These are phyloP conservation scores for Barnettozyma sp. DNA, from an alignment of 805 yeast species.

Conservation along the genomic window DNA sequence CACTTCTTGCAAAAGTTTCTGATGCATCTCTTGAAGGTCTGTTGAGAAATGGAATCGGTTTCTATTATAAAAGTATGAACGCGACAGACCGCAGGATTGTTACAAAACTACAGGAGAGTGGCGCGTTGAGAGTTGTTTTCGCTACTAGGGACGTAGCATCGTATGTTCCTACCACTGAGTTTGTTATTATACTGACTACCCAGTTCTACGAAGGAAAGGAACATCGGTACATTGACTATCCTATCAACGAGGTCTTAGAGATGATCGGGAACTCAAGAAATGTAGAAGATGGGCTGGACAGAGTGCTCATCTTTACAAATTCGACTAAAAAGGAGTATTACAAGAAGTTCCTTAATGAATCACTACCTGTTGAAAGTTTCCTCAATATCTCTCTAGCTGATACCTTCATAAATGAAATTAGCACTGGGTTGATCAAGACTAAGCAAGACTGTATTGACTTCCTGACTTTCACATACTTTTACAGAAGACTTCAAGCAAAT, in stretches of 20 bases:
- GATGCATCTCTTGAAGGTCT: conserved; percentile 42
- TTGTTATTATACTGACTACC: conserved; percentile 65
- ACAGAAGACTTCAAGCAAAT: conserved; percentile 70
- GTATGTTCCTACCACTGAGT: conserved; percentile 43
- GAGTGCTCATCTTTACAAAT: conserved; percentile 52
- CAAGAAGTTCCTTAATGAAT: conserved; percentile 60
- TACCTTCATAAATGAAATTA: conserved; percentile 65
- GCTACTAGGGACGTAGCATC: conserved; percentile 52
- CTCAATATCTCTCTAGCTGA: conserved; percentile 56
- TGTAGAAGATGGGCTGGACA: conserved; percentile 28
- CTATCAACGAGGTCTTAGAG: conserved; percentile 55
- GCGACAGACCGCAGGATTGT: conserved; percentile 47
- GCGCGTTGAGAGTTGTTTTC: conserved; percentile 48
- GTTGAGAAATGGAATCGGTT: conserved; percentile 57
- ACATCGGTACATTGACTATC: conserved; percentile 61
- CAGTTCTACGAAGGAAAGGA: conserved; percentile 66
- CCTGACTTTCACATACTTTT: conserved; percentile 79
- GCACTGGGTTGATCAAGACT: conserved; percentile 50
- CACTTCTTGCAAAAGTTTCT: conserved; percentile 35
- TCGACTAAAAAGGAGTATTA: conserved; percentile 53
- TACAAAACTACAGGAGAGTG: conserved; percentile 42
- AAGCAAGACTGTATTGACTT: conserved; percentile 89
- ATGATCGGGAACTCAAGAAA: conserved; percentile 47
- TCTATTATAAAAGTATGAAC: conserved; percentile 51
- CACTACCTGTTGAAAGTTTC: conserved; percentile 81